phyloP scores from a whole-genome alignment of 2,329 filamentous ascomycete genomes.

The Fusarium multiceps region DNA sequence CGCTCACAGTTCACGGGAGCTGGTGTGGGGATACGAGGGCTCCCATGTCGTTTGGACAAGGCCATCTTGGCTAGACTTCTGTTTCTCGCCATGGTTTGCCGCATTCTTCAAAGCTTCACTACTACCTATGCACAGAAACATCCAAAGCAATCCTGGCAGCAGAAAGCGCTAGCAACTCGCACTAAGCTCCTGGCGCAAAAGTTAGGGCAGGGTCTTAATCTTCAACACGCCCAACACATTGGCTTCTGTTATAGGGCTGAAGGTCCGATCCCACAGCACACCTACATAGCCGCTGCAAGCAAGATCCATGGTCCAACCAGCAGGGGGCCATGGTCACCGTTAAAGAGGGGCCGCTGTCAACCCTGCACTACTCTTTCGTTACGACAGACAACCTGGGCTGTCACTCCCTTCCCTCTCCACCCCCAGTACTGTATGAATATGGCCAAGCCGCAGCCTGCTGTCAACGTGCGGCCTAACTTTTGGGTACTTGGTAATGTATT shows the following conservation, averaged over 20 bases:
- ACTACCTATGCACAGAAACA: background rate
- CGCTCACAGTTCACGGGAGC: conserved; percentile 8
- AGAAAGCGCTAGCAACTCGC: background rate
- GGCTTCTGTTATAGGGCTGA: conserved; percentile 36
- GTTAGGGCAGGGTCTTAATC: background rate
- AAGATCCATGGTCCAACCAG: conserved; percentile 32
- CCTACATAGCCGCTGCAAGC: conserved; percentile 24
- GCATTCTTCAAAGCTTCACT: background rate
- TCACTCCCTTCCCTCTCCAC: conserved; percentile 1
- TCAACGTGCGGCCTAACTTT: background rate
- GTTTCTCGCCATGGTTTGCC: conserved; percentile 4
- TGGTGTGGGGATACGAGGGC: conserved; percentile 21
- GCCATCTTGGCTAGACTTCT: conserved; percentile 25
- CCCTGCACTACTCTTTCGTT: conserved; percentile 21
- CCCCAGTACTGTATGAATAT: background rate
- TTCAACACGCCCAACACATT: background rate
- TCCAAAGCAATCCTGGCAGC: background rate
- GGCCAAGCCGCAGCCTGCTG: conserved; percentile 1
- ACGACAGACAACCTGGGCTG: conserved; percentile 3
- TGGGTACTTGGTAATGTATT: background rate
- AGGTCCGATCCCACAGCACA: conserved; percentile 19
- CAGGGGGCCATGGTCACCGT: conserved; percentile 15
- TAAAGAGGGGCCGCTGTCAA: conserved; percentile 30
- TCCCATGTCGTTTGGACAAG: conserved; percentile 13
- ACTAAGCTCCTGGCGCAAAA: background rate